Conservation (phyloP, 2,329 filamentous ascomycete genomes). For the Epichloe glyceriae region DNA sequence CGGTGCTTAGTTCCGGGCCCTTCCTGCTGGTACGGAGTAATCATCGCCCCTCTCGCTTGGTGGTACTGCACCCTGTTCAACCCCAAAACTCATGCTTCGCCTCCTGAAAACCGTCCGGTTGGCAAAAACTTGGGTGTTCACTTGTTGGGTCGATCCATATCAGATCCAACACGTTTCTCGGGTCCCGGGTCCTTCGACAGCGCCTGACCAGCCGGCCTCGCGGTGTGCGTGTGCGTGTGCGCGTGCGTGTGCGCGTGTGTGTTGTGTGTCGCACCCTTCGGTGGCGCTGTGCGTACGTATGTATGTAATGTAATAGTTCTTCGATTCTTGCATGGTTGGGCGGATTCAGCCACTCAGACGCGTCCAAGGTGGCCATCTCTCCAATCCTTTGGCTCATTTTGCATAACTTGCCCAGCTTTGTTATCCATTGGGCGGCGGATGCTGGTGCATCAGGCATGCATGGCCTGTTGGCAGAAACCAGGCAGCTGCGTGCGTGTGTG, state of each 20-base stretch:
- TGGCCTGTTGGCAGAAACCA: background rate
- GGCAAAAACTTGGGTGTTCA: no score
- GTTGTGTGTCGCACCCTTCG: background rate
- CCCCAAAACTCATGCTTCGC: background rate
- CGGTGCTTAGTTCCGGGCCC: no score
- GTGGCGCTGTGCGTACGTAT: background rate
- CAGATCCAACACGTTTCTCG: background rate
- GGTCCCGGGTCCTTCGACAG: no score
- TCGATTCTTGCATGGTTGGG: slow-evolving; percentile 7
- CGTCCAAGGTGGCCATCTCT: slow-evolving; percentile 13
- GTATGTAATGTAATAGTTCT: background rate
- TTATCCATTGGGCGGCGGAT: slow-evolving; percentile 9
- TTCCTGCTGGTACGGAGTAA: no score
- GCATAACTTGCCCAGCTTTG: slow-evolving; percentile 9
- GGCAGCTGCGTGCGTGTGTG: background rate
- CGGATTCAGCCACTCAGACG: slow-evolving; percentile 8
- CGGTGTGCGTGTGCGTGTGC: no score
- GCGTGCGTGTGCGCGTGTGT: no score
- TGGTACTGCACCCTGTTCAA: background rate
- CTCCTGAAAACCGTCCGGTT: background rate
- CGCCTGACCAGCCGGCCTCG: no score
- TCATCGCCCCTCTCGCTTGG: no score
- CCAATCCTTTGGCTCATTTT: slow-evolving; percentile 8
- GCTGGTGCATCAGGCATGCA: slow-evolving; percentile 1
- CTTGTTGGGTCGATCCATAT: no score